Percentiles rank a stretch among this genome's conserved stretches.
Conservation (phyloP, 306 rosid genomes). For the Citrullus colocynthis region DNA sequence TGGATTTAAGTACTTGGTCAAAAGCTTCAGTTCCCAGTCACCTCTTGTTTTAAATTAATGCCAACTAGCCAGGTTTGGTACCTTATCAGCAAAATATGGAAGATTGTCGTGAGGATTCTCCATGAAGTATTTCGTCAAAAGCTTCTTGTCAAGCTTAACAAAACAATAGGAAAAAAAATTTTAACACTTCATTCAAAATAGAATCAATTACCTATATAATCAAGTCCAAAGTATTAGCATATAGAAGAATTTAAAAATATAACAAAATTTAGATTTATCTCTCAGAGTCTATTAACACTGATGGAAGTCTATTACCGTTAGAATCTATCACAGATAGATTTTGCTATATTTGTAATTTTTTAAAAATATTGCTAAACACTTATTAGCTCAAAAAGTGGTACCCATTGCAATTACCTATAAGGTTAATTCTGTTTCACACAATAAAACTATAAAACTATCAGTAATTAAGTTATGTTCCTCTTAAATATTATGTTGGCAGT, state of each 20-base stretch:
- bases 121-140: slow-evolving; percentile 57
- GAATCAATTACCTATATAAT: no score
- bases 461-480: background rate
- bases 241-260: no score
- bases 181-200: background rate
- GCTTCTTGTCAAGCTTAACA: slow-evolving; percentile 72
- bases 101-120: slow-evolving; percentile 45
- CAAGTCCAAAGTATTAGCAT: no score
- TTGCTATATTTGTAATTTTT: no score
- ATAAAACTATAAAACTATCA: background rate
- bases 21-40: background rate
- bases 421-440: background rate
- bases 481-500: background rate
- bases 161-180: background rate
- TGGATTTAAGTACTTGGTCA: background rate
- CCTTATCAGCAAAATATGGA: slow-evolving; percentile 81
- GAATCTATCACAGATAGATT: no score
- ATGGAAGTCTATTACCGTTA: no score
- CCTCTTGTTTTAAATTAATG: background rate
- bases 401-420: no score
- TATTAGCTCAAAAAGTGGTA: no score
- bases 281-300: no score
- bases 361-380: no score
- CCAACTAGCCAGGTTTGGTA: slow-evolving; percentile 13
- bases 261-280: no score